Evolutionary conservation across 2,329 filamentous ascomycete species (phyloP), one percentile per base, ranked within the genome.

Genomic region (Gremmenia infestans): DNA sequence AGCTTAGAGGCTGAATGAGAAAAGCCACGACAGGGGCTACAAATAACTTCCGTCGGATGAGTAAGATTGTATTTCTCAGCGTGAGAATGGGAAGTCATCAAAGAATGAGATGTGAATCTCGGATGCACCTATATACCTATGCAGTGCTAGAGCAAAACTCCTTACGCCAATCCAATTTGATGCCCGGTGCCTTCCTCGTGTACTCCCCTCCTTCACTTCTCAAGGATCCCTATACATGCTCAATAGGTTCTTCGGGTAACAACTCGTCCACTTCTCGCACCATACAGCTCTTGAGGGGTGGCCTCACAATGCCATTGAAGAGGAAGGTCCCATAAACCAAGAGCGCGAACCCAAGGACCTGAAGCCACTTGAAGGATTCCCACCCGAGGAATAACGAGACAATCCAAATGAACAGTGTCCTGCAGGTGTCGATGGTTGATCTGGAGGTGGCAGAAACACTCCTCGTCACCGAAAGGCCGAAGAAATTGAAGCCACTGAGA

Each of bases 281-380:
- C 36, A 92, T 67, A 59, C 81, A 87, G 52, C 81, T 82, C 70
- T 83, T 82, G 58, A 95, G 75, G 1, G 94, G 94, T 22, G 91
- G 90, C 57, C 84, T 78, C n/a, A 97, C 81, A 56, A 99, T 83
- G 60, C 95, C 91, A 72, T 97, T 97, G 78, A 97, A 97, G 43
- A 97, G 72, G 73, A 96, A 97, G 2, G 93, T 99, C 63, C 94
- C 95, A 70, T 97, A 99, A 14, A 99, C 94, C 37, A 99, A 81
- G 62, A 97, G 75, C 1, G 76, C 88, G 65, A 99, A 99, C 1
- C 94, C 94, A 3, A 83, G 71, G 14, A 99, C 90, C 74, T 99
- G 94, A 6, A 99, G 81, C 88, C 90, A 95, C 75, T 97, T 97
- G 82, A 99, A 97, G 0, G 84, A 86, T 75, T 99, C 94, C 94